A percentile compares a stretch with the other conserved stretches of the same genome.
These are phyloP conservation scores for Austroboletus olivaceoglutinosus DNA, from an alignment of 1,284 basidiomycete species.

Conservation along the genomic window DNA sequence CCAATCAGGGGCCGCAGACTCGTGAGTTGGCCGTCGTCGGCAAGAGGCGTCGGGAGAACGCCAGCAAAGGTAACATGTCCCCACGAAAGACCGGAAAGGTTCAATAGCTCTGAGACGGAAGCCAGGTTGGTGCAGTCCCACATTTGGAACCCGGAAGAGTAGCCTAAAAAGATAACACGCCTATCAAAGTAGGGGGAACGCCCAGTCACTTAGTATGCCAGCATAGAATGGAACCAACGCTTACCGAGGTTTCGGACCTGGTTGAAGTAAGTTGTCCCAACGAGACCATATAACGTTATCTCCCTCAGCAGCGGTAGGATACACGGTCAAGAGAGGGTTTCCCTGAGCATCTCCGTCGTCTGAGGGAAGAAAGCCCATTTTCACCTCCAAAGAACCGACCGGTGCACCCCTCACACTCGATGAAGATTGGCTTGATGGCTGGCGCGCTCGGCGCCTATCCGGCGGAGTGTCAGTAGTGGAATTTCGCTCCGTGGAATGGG, in stretches of 20 bases:
- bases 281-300: slow-evolving; percentile 23
- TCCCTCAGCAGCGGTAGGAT: slow-evolving; percentile 35
- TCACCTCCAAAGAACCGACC: slow-evolving; percentile 16
- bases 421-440: slow-evolving; percentile 8
- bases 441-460: slow-evolving; percentile 9
- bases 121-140: slow-evolving; percentile 67
- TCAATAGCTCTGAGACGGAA: slow-evolving; percentile 42
- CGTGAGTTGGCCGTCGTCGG: slow-evolving; percentile 30
- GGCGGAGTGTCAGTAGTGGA: slow-evolving; percentile 2
- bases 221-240: background rate
- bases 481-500: slow-evolving; percentile 14
- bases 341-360: slow-evolving; percentile 29
- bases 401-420: slow-evolving; percentile 6
- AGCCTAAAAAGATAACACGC: slow-evolving; percentile 59
- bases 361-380: slow-evolving; percentile 10
- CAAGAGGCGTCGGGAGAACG: slow-evolving; percentile 41
- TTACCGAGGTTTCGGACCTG: slow-evolving; percentile 20
- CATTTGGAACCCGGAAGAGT: slow-evolving; percentile 58
- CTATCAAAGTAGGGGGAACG: slow-evolving; percentile 27
- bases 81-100: slow-evolving; percentile 29
- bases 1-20: slow-evolving; percentile 51
- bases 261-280: slow-evolving; percentile 26
- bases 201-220: background rate
- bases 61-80: slow-evolving; percentile 44
- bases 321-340: slow-evolving; percentile 19